Evolutionary conservation across 1,139 yeast genomes (phyloP).

Genomic region (Scheffersomyces quercinus): DNA sequence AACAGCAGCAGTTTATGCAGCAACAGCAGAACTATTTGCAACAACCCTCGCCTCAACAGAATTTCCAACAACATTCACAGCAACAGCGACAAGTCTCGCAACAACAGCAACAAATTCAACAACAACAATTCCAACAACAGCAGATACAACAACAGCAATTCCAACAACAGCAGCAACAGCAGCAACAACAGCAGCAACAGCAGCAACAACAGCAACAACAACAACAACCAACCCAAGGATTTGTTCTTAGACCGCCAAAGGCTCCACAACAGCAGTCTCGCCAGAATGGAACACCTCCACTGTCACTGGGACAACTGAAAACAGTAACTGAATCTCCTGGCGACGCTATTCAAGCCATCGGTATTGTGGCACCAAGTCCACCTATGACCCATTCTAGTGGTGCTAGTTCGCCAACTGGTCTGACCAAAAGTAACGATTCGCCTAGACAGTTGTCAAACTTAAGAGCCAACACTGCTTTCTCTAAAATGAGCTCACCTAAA

Average conservation of each 20-base stretch:
- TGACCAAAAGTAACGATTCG: constrained; percentile 3
- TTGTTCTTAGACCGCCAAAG: too few relatives aligned
- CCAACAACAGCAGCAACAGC: too few relatives aligned
- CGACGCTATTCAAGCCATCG: too few relatives aligned
- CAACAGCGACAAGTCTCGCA: not conserved
- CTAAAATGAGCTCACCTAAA: not conserved
- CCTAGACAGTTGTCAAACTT: constrained; percentile 5
- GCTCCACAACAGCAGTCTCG: not conserved
- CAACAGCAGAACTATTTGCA: constrained; percentile 5
- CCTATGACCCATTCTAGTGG: too few relatives aligned
- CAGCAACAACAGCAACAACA: not conserved
- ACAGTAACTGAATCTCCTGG: too few relatives aligned
- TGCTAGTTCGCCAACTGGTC: too few relatives aligned
- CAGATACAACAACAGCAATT: not conserved
- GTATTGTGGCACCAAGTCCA: too few relatives aligned
- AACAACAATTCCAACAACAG: not conserved
- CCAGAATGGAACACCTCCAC: not conserved
- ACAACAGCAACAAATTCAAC: constrained; percentile 1
- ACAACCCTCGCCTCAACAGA: constrained; percentile 3
- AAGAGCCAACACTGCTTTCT: constrained; percentile 9
- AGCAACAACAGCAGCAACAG: not conserved
- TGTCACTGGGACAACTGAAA: too few relatives aligned
- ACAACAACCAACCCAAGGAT: too few relatives aligned
- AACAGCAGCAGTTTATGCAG: not conserved
- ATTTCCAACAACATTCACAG: not conserved